phyloP scores from a whole-genome alignment of 1,284 basidiomycete genomes.

The Ganoderma leucocontextum region DNA sequence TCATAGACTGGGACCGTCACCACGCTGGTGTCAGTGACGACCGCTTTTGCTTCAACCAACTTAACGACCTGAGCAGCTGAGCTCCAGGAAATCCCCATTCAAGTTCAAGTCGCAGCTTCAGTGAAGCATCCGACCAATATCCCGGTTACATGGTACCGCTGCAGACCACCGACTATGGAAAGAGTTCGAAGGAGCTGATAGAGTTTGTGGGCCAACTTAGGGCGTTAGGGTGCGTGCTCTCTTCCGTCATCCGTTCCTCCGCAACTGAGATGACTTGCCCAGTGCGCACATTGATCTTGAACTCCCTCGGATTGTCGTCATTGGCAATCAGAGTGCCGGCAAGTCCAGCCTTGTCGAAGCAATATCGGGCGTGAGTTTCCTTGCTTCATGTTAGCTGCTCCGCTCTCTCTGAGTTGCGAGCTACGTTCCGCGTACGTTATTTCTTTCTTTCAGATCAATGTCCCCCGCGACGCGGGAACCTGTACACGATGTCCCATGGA shows the following conservation, averaged over 20 bases:
- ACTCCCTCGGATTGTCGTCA: constrained; percentile 41
- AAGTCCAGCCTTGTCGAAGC: constrained; percentile 55
- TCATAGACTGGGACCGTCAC: too few relatives aligned
- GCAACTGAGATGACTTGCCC: neutral
- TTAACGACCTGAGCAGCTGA: too few relatives aligned
- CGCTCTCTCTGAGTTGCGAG: neutral
- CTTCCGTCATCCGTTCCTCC: neutral
- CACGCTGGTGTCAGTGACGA: too few relatives aligned
- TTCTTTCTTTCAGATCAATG: constrained; percentile 29
- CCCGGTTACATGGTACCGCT: neutral
- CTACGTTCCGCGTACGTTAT: neutral
- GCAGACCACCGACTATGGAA: constrained; percentile 50
- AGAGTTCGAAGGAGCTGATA: constrained; percentile 54
- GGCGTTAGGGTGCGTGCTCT: constrained; percentile 50
- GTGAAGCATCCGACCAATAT: too few relatives aligned
- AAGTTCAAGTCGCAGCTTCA: too few relatives aligned
- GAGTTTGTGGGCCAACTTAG: constrained; percentile 54
- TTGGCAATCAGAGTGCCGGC: constrained; percentile 51
- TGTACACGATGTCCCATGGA: constrained; percentile 43
- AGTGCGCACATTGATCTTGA: constrained; percentile 41
- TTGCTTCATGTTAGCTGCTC: neutral
- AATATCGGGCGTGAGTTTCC: constrained; percentile 58
- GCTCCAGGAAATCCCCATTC: too few relatives aligned
- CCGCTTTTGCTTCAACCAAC: too few relatives aligned
- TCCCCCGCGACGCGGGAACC: constrained; percentile 34